These are phyloP conservation scores for Trametes cinnabarina DNA, from an alignment of 768 basidiomycete species.

Conservation along the genomic window DNA sequence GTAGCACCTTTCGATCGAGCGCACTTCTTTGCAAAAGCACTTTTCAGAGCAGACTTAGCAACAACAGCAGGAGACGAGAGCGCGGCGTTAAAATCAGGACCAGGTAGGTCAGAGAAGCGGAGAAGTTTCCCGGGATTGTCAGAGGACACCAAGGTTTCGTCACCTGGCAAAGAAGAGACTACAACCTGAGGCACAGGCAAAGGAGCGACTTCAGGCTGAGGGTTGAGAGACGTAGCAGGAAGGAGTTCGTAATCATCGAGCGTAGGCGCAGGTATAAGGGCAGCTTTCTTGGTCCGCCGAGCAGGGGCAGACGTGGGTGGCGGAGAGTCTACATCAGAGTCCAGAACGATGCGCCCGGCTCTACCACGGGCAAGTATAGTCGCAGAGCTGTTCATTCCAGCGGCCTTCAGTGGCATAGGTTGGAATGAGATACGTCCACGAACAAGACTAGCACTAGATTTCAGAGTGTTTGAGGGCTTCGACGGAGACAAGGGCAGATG, in stretches of 20 bases:
- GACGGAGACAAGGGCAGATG: constrained; percentile 7
- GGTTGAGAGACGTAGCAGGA: background rate
- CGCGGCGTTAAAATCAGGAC: constrained; percentile 14
- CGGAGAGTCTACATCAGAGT: constrained; percentile 25
- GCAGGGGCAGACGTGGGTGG: background rate
- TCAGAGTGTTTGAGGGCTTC: background rate
- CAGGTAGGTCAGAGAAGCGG: constrained; percentile 13
- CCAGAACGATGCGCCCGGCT: constrained; percentile 11
- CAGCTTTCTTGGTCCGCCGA: background rate
- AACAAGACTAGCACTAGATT: background rate
- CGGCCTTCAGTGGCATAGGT: background rate
- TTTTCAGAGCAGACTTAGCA: constrained; percentile 9
- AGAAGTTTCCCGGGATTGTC: constrained; percentile 1
- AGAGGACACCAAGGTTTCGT: background rate
- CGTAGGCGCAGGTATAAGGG: background rate
- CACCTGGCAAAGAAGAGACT: background rate
- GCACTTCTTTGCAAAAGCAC: background rate
- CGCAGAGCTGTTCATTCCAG: constrained; percentile 1
- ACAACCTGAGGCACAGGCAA: background rate
- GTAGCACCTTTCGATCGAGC: background rate
- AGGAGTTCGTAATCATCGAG: background rate
- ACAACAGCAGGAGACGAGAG: constrained; percentile 8
- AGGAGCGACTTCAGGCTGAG: background rate
- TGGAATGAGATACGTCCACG: constrained; percentile 11
- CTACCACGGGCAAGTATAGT: constrained; percentile 2